Percentiles rank a stretch among this genome's conserved stretches.
Evolutionary conservation across 371 early-diverging fungal species (phyloP).

Genomic region (Mortierella sp.): DNA sequence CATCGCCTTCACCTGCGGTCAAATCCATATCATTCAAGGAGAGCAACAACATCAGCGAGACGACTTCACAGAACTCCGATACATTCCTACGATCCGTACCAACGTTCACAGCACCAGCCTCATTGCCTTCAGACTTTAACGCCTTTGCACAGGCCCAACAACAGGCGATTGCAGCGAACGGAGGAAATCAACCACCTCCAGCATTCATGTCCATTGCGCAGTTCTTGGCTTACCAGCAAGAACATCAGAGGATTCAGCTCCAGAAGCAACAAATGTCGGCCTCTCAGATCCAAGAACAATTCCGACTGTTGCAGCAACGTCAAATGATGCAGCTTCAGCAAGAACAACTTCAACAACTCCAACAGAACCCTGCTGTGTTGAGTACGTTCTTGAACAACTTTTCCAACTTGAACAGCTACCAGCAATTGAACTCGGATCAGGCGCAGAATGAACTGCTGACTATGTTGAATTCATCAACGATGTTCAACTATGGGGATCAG

Average conservation of each 20-base stretch:
- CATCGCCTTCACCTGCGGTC: conserved; percentile 39
- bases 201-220: conserved; percentile 29
- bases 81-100: conserved; percentile 36
- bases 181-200: conserved; percentile 19
- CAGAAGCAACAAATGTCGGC: conserved; percentile 24
- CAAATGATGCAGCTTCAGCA: conserved; percentile 20
- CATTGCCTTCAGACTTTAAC: conserved; percentile 47
- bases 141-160: conserved; percentile 45
- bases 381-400: conserved; percentile 37
- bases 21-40: conserved; percentile 12
- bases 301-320: conserved; percentile 21
- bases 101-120: conserved; percentile 32
- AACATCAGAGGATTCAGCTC: conserved; percentile 22
- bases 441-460: conserved; percentile 47
- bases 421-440: conserved; percentile 52
- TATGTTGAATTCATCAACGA: conserved; percentile 29
- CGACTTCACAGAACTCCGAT: not conserved
- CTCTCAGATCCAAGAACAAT: conserved; percentile 23
- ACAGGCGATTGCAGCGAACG: conserved; percentile 21
- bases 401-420: conserved; percentile 40
- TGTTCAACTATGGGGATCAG: conserved; percentile 21
- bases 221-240: conserved; percentile 36
- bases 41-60: not conserved
- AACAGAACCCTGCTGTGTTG: conserved; percentile 17
- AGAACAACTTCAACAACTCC: conserved; percentile 22